Evolutionary conservation across 495 filamentous ascomycete genomes (phyloP), one percentile per base, ranked within the genome.

Genomic region (Xylaria longipes): DNA sequence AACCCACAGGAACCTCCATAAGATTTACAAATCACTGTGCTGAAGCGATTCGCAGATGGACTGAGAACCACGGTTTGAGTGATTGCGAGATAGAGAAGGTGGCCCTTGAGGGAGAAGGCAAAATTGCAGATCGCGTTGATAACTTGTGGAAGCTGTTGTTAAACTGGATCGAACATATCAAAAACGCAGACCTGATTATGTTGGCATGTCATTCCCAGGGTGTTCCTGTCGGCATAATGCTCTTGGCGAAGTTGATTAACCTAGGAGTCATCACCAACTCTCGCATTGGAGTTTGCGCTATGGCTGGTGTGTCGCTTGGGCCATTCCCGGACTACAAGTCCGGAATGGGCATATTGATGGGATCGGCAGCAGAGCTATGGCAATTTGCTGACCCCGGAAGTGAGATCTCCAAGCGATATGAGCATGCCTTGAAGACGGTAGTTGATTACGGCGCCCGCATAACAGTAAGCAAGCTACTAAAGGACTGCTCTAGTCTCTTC

Each of bases 81-180:
- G 85, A 88, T 58, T 87, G 87, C 60, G 87, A 89, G 73, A 92
- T 99, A 62, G 94, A 97, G 74, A 97, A 97, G 75, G 91, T 98
- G 6, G 94, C 96, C 20, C 85, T 99, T 5, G 96, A 98, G 84
- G 96, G 96, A n/a, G 96, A 99, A 82, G 96, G 96, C n/a, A 93
- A 92, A 77, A 96, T 99, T 39, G 87, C 88, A 4, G 94, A 98
- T 65, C 89, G 96, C 25, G 94, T 98, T 3, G 92, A 95, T 68
- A 89, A 94, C 61, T 84, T 99, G 5, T 99, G 96, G 96, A 97
- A 96, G 78, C 84, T 98, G 2, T 82, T 98, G 33, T 83, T 98
- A 35, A 98, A 97, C 77, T 97, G 94, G 95, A 93, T 97, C 79
- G 93, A 97, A 29, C 91, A 96, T 66, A 92, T 99, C 31, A 89